Base-by-base conservation (phyloP, 1,284 basidiomycete genomes). In the Cryptococcus hybrid region DNA sequence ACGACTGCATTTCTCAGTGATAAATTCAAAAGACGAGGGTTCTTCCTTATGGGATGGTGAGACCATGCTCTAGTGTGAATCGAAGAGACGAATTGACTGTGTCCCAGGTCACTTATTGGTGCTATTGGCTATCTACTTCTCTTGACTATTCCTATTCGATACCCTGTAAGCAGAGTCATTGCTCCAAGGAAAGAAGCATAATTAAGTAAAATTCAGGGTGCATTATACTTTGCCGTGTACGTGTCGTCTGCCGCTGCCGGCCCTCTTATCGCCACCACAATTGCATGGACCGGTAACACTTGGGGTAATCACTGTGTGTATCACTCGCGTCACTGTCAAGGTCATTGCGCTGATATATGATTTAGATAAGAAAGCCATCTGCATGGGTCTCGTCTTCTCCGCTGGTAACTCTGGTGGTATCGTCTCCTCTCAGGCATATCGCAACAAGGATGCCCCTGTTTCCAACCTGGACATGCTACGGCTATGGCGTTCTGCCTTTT, bases 311-410 rank as follows among this genome's bases (percentile, higher is more conserved):
- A 78, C 60, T 77, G 69, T 67, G 59, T 63, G 69, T 57, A 18
- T 5, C 15, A 11, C n/a, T 35, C 30, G 34, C 12, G 12, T 15
- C 36, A 35, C 42, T 8, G 18, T 2, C 18, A 18, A 30, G 4
- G 24, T 9, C 38, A 49, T 13, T 36, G 37, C 49, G 55, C 38
- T 64, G 30, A 18, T 12, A 34, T 15, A 38, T n/a, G 34, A 38
- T 9, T 40, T 60, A 65, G 68, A 78, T 66, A 73, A 69, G 56
- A 70, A 78, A 50, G 79, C 78, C 2, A 69, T 77, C 0, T 71
- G 74, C 5, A 80, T 82, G 78, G 80, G 80, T 3, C 60, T 81
- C 54, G 75, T 80, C 52, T 82, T 82, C 66, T 78, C 78, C 15
- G 64, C 69, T 35, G 81, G 80, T 50, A 81, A 82, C 64, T 64